Percentiles rank a stretch among this genome's conserved stretches.
phyloP scores from a whole-genome alignment of 805 yeast genomes.

The Candida suzukii region DNA sequence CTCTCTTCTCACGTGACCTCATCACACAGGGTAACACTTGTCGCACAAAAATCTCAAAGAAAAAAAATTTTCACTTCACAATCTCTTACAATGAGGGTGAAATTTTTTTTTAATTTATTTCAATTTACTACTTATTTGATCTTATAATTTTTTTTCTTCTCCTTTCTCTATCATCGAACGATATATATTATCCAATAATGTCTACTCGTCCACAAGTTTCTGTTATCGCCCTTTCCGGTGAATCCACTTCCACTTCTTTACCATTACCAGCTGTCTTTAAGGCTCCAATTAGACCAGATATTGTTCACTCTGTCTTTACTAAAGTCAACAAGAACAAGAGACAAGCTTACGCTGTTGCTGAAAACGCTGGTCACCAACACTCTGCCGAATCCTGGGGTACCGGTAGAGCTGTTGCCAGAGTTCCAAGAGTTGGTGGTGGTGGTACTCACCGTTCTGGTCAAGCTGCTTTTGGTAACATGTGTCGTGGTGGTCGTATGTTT shows the following conservation, averaged over 20 bases:
- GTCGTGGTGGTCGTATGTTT: constrained; percentile 99
- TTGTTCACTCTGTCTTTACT: constrained; percentile 98
- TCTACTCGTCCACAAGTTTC: constrained; percentile 93
- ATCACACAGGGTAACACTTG: too few species aligned
- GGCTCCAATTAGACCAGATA: constrained; percentile 99
- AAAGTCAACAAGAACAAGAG: constrained; percentile 99
- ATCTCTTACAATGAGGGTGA: too few species aligned
- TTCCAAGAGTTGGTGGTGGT: constrained; percentile 99
- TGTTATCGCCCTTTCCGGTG: constrained; percentile 80
- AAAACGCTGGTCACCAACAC: constrained; percentile 99
- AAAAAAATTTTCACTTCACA: too few species aligned
- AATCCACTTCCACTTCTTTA: constrained; percentile 73
- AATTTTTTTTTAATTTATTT: too few species aligned
- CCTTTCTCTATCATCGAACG: neutral
- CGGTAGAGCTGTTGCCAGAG: constrained; percentile 99
- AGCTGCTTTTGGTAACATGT: constrained; percentile 99
- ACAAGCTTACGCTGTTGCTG: constrained; percentile 99
- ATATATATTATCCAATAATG: constrained; percentile 15
- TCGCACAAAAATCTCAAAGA: too few species aligned
- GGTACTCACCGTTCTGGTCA: constrained; percentile 99
- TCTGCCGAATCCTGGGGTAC: constrained; percentile 99
- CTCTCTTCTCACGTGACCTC: too few species aligned
- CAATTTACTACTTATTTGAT: too few species aligned
- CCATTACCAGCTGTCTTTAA: constrained; percentile 98
- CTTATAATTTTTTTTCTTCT: too few species aligned